Conservation (phyloP, 1,284 basidiomycete species). For the Cronartium quercuum region DNA sequence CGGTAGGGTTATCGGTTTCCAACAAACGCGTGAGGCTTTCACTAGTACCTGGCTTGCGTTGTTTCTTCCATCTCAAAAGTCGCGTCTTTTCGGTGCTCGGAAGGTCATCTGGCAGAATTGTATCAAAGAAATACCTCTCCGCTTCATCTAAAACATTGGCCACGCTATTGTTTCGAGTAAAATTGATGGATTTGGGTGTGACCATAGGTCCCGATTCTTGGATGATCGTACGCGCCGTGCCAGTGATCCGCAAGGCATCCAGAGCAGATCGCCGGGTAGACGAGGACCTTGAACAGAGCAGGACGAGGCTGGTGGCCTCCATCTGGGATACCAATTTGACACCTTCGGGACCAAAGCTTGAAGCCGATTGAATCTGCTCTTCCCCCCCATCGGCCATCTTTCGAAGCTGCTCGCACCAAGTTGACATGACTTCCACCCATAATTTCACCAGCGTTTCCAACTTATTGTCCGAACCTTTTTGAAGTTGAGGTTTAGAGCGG, state of each 20-base stretch:
- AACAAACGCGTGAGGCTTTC: constrained; percentile 28
- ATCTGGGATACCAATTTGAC: constrained; percentile 26
- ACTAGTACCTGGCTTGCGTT: constrained; percentile 22
- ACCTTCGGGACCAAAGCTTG: constrained; percentile 23
- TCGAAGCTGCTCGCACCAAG: constrained; percentile 34
- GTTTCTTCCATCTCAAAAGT: constrained; percentile 34
- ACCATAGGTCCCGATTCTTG: constrained; percentile 10
- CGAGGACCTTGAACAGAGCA: constrained; percentile 31
- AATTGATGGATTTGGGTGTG: constrained; percentile 28
- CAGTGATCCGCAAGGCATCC: constrained; percentile 34
- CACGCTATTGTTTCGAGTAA: constrained; percentile 7
- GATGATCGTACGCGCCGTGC: constrained; percentile 28
- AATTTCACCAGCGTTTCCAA: constrained; percentile 33
- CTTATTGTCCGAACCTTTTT: constrained; percentile 29
- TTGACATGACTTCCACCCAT: constrained; percentile 32
- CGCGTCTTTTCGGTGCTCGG: constrained; percentile 20
- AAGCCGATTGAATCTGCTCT: background rate
- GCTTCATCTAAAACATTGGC: constrained; percentile 25
- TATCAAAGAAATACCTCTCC: constrained; percentile 28
- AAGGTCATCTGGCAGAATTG: constrained; percentile 14
- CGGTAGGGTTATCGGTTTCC: constrained; percentile 31
- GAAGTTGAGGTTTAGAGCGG: constrained; percentile 25
- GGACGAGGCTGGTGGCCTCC: constrained; percentile 26
- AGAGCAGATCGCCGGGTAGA: constrained; percentile 33
- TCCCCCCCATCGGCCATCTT: constrained; percentile 14